A percentile compares a stretch with the other conserved stretches of the same genome.
phyloP scores from a whole-genome alignment of 139 green algal genomes.

The Micractinium sp. region DNA sequence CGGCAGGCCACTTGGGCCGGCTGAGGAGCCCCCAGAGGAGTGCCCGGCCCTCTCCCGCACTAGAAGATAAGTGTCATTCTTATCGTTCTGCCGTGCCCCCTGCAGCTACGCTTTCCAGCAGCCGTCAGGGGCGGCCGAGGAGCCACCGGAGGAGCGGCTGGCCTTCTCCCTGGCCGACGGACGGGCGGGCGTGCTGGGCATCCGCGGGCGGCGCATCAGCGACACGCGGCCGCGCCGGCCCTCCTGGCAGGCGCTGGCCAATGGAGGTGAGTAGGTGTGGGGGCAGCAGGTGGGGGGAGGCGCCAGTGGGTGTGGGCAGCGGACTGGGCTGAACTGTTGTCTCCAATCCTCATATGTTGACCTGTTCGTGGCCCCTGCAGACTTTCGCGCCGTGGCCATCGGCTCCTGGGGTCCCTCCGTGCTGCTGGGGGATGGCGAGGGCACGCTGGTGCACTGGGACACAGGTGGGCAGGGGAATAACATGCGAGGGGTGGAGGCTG shows the following conservation, averaged over 20 bases:
- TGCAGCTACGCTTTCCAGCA: constrained; percentile 15
- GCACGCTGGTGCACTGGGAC: constrained; percentile 78
- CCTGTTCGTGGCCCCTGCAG: constrained; percentile 13
- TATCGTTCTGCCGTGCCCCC: background rate
- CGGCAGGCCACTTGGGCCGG: too few species aligned
- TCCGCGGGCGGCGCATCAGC: constrained; percentile 55
- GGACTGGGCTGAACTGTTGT: too few species aligned
- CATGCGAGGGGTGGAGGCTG: background rate
- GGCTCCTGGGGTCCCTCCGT: constrained; percentile 59
- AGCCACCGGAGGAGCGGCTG: constrained; percentile 65
- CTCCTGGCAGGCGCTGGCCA: constrained; percentile 45
- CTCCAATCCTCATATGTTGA: background rate
- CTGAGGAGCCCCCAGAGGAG: too few species aligned
- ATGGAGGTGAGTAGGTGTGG: too few species aligned
- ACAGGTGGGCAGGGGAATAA: constrained; percentile 27
- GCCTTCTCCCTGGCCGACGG: constrained; percentile 74
- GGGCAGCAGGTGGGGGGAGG: too few species aligned
- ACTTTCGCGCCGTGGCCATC: constrained; percentile 63
- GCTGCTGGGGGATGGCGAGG: constrained; percentile 75
- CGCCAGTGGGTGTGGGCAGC: too few species aligned
- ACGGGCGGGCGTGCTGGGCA: constrained; percentile 53
- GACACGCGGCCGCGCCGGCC: constrained; percentile 70
- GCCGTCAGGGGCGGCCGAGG: background rate
- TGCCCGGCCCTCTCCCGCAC: background rate
- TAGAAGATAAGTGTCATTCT: too few species aligned